These are phyloP conservation scores for Mollisiaceae sp. DNA, from an alignment of 2,329 filamentous ascomycete genomes.

Conservation along the genomic window DNA sequence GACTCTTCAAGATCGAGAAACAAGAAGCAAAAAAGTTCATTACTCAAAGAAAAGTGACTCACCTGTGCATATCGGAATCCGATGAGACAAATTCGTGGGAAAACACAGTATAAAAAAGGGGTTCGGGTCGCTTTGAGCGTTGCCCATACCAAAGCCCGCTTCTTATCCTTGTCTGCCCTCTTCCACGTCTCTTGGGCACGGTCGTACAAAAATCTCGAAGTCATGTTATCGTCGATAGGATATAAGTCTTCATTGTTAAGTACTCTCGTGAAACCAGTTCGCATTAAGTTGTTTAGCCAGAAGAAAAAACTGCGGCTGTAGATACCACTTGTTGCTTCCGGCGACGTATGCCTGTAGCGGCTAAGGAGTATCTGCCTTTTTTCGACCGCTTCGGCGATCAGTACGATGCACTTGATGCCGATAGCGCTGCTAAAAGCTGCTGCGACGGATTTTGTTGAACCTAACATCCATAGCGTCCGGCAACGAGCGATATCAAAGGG, in stretches of 20 bases:
- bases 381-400: slow-evolving; percentile 46
- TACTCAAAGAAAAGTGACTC: not conserved
- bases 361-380: slow-evolving; percentile 45
- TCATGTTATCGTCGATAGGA: slow-evolving; percentile 42
- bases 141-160: slow-evolving; percentile 31
- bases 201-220: slow-evolving; percentile 21
- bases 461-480: slow-evolving; percentile 36
- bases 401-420: slow-evolving; percentile 44
- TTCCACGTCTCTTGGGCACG: slow-evolving; percentile 29
- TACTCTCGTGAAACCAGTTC: slow-evolving; percentile 45
- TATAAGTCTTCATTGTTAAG: slow-evolving; percentile 46
- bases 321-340: slow-evolving; percentile 48
- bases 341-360: slow-evolving; percentile 41
- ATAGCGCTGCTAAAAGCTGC: slow-evolving; percentile 46
- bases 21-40: not conserved
- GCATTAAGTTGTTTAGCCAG: slow-evolving; percentile 48
- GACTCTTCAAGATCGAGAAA: no score
- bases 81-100: slow-evolving; percentile 34
- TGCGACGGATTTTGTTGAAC: slow-evolving; percentile 40
- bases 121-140: slow-evolving; percentile 30
- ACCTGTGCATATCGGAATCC: slow-evolving; percentile 36
- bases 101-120: slow-evolving; percentile 28
- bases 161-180: slow-evolving; percentile 15
- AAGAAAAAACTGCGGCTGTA: slow-evolving; percentile 47
- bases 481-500: slow-evolving; percentile 35